A percentile compares a stretch with the other conserved stretches of the same genome.
phyloP scores from a whole-genome alignment of 2,329 filamentous ascomycete genomes.

The Penicillium sp. region DNA sequence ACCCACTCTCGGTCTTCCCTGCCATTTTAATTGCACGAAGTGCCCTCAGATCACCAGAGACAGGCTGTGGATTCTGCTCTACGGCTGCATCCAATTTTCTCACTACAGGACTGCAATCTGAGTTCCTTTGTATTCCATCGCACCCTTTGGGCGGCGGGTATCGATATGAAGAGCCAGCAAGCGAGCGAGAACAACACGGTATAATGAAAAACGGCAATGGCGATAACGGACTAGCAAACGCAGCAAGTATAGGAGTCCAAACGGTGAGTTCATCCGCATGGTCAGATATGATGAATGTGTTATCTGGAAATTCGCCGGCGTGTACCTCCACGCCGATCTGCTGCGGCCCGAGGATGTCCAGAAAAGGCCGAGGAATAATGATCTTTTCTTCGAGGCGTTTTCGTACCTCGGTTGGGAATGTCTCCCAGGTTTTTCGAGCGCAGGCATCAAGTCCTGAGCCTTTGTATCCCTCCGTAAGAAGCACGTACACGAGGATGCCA shows the following conservation, averaged over 20 bases:
- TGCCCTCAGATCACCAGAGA: conserved; percentile 42
- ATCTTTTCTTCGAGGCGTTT: conserved; percentile 58
- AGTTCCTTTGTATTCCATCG: conserved; percentile 44
- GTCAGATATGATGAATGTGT: conserved; percentile 93
- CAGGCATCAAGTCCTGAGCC: conserved; percentile 94
- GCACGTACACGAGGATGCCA: conserved; percentile 80
- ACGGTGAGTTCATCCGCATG: conserved; percentile 94
- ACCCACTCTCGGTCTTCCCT: conserved; percentile 30
- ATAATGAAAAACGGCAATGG: conserved; percentile 84
- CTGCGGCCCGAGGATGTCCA: conserved; percentile 24
- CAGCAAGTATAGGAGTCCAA: conserved; percentile 89
- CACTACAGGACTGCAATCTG: conserved; percentile 11
- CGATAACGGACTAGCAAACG: conserved; percentile 54
- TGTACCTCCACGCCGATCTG: conserved; percentile 28
- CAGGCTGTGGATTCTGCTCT: conserved; percentile 30
- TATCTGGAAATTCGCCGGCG: conserved; percentile 64
- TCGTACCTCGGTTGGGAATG: conserved; percentile 58
- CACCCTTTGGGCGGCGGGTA: conserved; percentile 34
- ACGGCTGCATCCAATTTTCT: conserved; percentile 2
- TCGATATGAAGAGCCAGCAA: conserved; percentile 72
- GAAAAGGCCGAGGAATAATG: conserved; percentile 57
- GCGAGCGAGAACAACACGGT: conserved; percentile 88
- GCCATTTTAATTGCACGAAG: conserved; percentile 39
- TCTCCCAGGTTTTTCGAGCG: conserved; percentile 77
- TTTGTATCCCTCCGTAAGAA: conserved; percentile 73